These are phyloP conservation scores for Picochlorum sp. DNA, from an alignment of 139 green algal species.

Conservation along the genomic window DNA sequence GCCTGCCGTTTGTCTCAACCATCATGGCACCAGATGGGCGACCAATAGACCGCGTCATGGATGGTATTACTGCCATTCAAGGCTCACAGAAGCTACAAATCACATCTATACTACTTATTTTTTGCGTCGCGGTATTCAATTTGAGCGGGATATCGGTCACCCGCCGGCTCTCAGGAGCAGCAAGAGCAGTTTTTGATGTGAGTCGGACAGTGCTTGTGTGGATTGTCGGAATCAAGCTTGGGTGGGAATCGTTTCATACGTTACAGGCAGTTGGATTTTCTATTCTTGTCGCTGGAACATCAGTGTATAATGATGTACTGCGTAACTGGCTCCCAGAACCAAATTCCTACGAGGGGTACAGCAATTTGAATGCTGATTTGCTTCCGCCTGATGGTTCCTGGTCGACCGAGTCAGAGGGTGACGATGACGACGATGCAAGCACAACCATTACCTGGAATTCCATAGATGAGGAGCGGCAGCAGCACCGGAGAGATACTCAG, in stretches of 20 bases:
- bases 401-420: not conserved
- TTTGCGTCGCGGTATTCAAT: slow-evolving; percentile 77
- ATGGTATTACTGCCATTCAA: not conserved
- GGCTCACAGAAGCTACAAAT: not conserved
- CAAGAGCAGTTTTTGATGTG: slow-evolving; percentile 73
- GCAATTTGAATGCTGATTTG: not conserved
- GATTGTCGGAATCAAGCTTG: slow-evolving; percentile 55
- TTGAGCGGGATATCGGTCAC: slow-evolving; percentile 64
- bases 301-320: slow-evolving; percentile 76
- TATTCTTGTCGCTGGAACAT: slow-evolving; percentile 61
- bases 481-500: too few relatives aligned
- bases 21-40: slow-evolving; percentile 36
- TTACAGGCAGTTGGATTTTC: slow-evolving; percentile 74
- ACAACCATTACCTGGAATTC: too few relatives aligned
- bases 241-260: slow-evolving; percentile 74
- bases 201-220: slow-evolving; percentile 74
- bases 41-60: slow-evolving; percentile 40
- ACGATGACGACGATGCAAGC: too few relatives aligned
- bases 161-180: slow-evolving; percentile 58
- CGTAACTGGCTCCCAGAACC: not conserved
- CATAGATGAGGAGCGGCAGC: too few relatives aligned
- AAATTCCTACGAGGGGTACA: not conserved
- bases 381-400: not conserved
- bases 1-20: slow-evolving; percentile 47
- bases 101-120: slow-evolving; percentile 25